Evolutionary conservation across 108 stramenopile species (phyloP), one percentile per base, ranked within the genome.

Genomic region (Skeletonema tropicum): DNA sequence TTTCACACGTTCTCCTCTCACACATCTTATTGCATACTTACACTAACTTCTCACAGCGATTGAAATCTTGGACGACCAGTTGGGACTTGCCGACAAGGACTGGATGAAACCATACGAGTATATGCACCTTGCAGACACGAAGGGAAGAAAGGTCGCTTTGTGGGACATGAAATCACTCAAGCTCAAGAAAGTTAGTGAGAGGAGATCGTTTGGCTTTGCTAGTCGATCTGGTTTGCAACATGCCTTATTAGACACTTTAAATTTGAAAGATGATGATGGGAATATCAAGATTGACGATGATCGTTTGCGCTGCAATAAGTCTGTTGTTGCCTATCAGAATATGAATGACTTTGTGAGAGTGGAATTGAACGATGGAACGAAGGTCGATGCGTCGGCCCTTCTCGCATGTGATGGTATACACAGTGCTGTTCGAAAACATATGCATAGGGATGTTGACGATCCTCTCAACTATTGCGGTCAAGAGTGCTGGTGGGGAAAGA

Each of bases 391-490:
- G n/a, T 62, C 30, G 15, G 74, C 69, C 9, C 30, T 80, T 35
- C 57, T 80, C n/a, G 79, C 68, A 9, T 80, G 79, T 55, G 79
- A 80, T 61, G 79, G 79, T 6, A 75, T 80, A 21, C 52, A 75
- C 39, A 68, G 66, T 15, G 38, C 14, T 15, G 3, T 69, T 33
- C 68, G 79, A 9, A 33, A 30, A 8, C 12, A 12, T 17, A 79
- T 74, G 65, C 52, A 74, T 33, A 21, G 21, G 12, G 73, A 52
- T 21, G 33, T 33, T 32, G 63, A 57, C 13, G 79, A 80, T 45
- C 29, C 67, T 21, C 29, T 80, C 5, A 66, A 75, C 57, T 80
- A 35, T 33, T 75, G 73, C 25, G 38, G 58, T 13, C 30, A 66
- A 15, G 66, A 58, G 11, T 57, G 32, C 17, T 75, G 73, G 65